phyloP scores from a whole-genome alignment of 768 basidiomycete genomes.

The Pholiota molesta region DNA sequence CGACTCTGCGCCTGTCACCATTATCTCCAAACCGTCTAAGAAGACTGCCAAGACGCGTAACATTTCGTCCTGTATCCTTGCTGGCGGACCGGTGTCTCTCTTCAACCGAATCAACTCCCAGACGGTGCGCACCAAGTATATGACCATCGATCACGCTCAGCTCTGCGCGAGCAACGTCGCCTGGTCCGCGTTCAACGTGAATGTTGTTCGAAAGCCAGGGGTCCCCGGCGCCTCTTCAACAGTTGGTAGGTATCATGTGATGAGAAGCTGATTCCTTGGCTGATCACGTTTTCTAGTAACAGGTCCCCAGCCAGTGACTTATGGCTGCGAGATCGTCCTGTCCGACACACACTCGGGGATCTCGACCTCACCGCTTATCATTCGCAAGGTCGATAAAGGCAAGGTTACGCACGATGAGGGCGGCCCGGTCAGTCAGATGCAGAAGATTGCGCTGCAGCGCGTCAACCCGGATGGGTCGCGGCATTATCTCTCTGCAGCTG shows the following conservation, averaged over 20 bases:
- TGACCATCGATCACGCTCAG: constrained; percentile 86
- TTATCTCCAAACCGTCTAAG: constrained; percentile 97
- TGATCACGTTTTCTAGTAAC: constrained; percentile 39
- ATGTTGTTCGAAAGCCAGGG: constrained; percentile 77
- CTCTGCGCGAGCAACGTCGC: constrained; percentile 88
- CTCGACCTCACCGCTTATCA: constrained; percentile 81
- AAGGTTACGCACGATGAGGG: constrained; percentile 85
- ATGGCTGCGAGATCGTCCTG: constrained; percentile 87
- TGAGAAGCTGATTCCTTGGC: constrained; percentile 30
- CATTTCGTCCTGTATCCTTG: constrained; percentile 88
- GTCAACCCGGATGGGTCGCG: constrained; percentile 81
- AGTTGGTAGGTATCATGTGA: constrained; percentile 70
- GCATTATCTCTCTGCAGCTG: constrained; percentile 88
- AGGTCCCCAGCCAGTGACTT: constrained; percentile 85
- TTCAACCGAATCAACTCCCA: constrained; percentile 98
- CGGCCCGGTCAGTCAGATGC: constrained; percentile 94
- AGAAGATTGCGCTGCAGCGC: constrained; percentile 90
- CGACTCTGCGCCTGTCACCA: constrained; percentile 89
- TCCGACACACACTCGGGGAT: constrained; percentile 86
- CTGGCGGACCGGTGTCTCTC: constrained; percentile 86
- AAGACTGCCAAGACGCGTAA: constrained; percentile 96
- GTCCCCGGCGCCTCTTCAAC: constrained; percentile 50
- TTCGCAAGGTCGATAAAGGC: constrained; percentile 93
- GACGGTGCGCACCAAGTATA: constrained; percentile 96
- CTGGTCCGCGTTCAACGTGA: constrained; percentile 95